Percentiles rank a stretch among this genome's conserved stretches.
Evolutionary conservation across 192 early-diverging fungal species (phyloP).

Genomic region (Fimicolochytrium jonesii): DNA sequence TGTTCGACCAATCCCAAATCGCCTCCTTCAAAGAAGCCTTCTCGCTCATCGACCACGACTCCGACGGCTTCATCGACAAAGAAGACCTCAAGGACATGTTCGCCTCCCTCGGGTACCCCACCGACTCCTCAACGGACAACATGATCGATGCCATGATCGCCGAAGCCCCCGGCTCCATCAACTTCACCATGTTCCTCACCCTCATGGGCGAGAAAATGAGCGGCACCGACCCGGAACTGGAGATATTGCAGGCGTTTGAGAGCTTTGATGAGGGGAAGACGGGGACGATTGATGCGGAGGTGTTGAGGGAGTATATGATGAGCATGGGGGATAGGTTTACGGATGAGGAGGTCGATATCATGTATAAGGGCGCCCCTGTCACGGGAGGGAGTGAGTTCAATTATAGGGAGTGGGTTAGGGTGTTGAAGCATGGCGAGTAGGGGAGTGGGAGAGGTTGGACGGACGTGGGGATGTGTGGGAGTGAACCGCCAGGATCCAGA

Average conservation of each 20-base stretch:
- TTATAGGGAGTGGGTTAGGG: conserved; percentile 87
- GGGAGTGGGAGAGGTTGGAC: too few relatives aligned
- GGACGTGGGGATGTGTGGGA: too few relatives aligned
- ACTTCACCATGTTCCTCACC: conserved; percentile 97
- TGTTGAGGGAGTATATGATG: conserved; percentile 82
- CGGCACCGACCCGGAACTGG: conserved; percentile 86
- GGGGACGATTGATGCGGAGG: conserved; percentile 75
- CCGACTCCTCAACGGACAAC: conserved; percentile 53
- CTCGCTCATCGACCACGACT: conserved; percentile 90
- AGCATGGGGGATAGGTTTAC: conserved; percentile 90
- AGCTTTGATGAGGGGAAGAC: conserved; percentile 83
- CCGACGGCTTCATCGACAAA: conserved; percentile 84
- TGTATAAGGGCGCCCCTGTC: conserved; percentile 86
- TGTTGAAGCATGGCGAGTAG: conserved; percentile 91
- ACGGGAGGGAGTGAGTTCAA: conserved; percentile 76
- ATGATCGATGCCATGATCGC: conserved; percentile 86
- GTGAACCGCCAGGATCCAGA: too few relatives aligned
- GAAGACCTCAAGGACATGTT: conserved; percentile 92
- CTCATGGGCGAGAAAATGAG: conserved; percentile 91
- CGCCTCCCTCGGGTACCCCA: conserved; percentile 64
- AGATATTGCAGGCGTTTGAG: conserved; percentile 90
- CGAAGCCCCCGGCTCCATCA: conserved; percentile 79
- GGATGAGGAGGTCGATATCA: conserved; percentile 85
- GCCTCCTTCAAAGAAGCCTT: conserved; percentile 97
- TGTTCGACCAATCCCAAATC: conserved; percentile 95